Base-by-base conservation (phyloP, 805 yeast species). In the Candida patagonica region DNA sequence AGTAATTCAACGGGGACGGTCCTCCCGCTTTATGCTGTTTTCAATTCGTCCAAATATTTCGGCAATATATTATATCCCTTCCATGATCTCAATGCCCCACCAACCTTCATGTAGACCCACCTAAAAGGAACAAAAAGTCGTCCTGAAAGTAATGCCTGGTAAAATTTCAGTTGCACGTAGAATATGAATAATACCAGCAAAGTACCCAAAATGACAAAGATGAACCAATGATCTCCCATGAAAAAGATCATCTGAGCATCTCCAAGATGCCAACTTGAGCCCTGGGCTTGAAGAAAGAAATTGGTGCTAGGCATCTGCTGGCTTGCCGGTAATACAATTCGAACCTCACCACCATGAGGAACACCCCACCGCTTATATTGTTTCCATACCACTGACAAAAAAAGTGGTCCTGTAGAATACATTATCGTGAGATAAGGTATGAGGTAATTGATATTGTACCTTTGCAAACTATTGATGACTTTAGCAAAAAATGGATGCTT, bases 321-420 rank as follows among this genome's bases (percentile, higher is more conserved):
- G 31, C 43, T 45, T 27, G 61, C 57, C 4, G 94, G 89, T 64
- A 76, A 71, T 51, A 87, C 62, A 35, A 86, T 74, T 49, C 84
- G 66, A 15, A 85, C 80, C 7, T 74, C 85, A 6, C 75, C 71
- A 23, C 71, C 80, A 1, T 82, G 76, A 15, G 77, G 73, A 1
- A 80, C 80, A 19, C 52, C 46, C 81, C 84, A 78, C 48, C 95
- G 70, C 60, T 81, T 82, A 61, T 82, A 87, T 53, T 78, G 84
- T 61, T 84, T 83, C 87, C 94, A 82, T 51, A 88, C 71, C 26
- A 84, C 87, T 16, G 92, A 80, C 32, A 88, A 67, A 55, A 84
- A 87, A 41, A 88, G 63, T 0, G 96, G 96, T 9, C 96, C 96
- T 0, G 96, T 88, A 9, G 94, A 78, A 54, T 76, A 81, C 95